Percentiles rank a stretch among this genome's conserved stretches.
Evolutionary conservation across 208 protist genomes (phyloP).

Genomic region (Crithidia thermophila): DNA sequence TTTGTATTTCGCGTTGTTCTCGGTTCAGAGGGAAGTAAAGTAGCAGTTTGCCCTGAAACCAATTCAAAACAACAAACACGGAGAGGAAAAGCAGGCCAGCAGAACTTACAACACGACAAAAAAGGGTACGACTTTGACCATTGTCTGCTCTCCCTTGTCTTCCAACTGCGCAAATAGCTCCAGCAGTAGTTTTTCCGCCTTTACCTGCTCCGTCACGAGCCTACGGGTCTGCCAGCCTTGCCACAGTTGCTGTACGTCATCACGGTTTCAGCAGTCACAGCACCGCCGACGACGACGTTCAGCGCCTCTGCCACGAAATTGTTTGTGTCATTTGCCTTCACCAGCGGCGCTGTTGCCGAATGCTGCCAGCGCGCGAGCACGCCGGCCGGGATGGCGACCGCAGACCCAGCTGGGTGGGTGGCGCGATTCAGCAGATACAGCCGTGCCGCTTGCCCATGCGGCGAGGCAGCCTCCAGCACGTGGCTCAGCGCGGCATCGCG

Average conservation of each 20-base stretch:
- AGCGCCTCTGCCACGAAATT: slow-evolving; percentile 49
- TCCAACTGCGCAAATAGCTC: too few species aligned
- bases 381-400: slow-evolving; percentile 40
- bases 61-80: too few species aligned
- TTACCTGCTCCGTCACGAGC: too few species aligned
- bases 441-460: slow-evolving; percentile 56
- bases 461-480: slow-evolving; percentile 44
- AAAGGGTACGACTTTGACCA: too few species aligned
- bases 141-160: too few species aligned
- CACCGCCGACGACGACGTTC: slow-evolving; percentile 14
- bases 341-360: slow-evolving; percentile 21
- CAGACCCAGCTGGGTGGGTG: slow-evolving; percentile 48
- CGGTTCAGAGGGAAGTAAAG: too few species aligned
- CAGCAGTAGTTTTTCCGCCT: too few species aligned
- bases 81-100: too few species aligned
- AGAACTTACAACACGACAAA: too few species aligned
- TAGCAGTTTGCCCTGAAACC: too few species aligned
- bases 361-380: slow-evolving; percentile 32
- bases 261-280: slow-evolving; percentile 24
- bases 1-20: too few species aligned
- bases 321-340: slow-evolving; percentile 46
- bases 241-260: slow-evolving; percentile 10
- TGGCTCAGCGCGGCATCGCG: slow-evolving; percentile 32
- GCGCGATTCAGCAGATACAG: slow-evolving; percentile 52
- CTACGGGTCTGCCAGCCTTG: slow-evolving; percentile 4